A percentile compares a stretch with the other conserved stretches of the same genome.
phyloP scores from a whole-genome alignment of 805 yeast genomes.

The Spathaspora girioi region DNA sequence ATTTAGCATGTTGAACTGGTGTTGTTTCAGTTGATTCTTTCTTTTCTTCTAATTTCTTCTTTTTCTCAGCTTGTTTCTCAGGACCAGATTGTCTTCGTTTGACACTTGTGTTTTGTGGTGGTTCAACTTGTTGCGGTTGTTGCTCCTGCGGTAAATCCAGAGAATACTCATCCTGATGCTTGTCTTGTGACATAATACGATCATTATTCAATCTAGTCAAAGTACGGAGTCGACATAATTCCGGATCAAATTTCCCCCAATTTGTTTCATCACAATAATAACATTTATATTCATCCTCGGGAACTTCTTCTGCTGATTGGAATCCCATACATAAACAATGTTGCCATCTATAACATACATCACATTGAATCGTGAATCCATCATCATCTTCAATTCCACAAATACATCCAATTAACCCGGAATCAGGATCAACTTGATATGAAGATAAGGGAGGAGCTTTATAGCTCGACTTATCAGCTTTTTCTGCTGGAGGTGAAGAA shows the following conservation, averaged over 20 bases:
- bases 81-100: background rate
- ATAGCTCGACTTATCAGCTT: slow-evolving; percentile 4
- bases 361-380: slow-evolving; percentile 94
- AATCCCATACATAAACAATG: slow-evolving; percentile 90
- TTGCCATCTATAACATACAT: slow-evolving; percentile 89
- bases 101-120: background rate
- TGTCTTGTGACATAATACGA: slow-evolving; percentile 1
- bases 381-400: slow-evolving; percentile 87
- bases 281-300: slow-evolving; percentile 74
- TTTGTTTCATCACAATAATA: slow-evolving; percentile 60
- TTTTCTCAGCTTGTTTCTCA: background rate
- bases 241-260: slow-evolving; percentile 43
- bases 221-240: slow-evolving; percentile 27
- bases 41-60: slow-evolving; percentile 1
- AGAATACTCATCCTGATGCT: background rate
- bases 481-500: background rate
- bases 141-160: background rate
- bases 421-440: slow-evolving; percentile 72
- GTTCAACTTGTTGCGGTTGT: background rate
- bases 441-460: slow-evolving; percentile 33
- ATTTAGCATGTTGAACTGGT: background rate
- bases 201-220: slow-evolving; percentile 27
- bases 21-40: background rate
- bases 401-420: slow-evolving; percentile 85
- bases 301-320: slow-evolving; percentile 65